Percentiles rank a stretch among this genome's conserved stretches.
Conservation (phyloP, 176 grass and related monocot genomes). For the Pontederia crassipes region DNA sequence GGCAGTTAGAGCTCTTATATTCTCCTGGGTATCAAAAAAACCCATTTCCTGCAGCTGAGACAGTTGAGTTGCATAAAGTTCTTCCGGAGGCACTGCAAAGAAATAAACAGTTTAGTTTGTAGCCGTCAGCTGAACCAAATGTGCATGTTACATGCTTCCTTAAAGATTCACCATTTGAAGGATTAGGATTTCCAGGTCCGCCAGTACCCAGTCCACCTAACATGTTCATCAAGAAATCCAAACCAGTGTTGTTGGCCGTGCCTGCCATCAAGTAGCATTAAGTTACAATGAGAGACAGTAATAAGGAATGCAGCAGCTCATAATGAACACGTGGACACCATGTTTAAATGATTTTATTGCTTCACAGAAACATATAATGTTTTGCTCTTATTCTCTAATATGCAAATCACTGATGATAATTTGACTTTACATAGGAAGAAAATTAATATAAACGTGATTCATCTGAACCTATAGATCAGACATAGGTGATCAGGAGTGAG, state of each 20-base stretch:
- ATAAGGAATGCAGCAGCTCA: not conserved
- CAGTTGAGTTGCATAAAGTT: slow-evolving; percentile 77
- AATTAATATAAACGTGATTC: too few species aligned
- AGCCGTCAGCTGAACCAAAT: not conserved
- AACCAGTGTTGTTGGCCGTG: slow-evolving; percentile 26
- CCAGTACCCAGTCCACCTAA: slow-evolving; percentile 84
- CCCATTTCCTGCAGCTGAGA: slow-evolving; percentile 96
- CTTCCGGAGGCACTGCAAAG: slow-evolving; percentile 68
- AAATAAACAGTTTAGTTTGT: slow-evolving; percentile 7
- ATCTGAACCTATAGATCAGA: too few species aligned
- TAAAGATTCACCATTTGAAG: slow-evolving; percentile 50
- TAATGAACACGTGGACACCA: not conserved
- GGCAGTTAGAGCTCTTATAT: slow-evolving; percentile 69
- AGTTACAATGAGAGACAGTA: not conserved
- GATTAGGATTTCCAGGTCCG: slow-evolving; percentile 48
- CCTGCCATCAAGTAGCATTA: slow-evolving; percentile 23
- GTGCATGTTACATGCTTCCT: not conserved
- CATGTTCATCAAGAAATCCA: slow-evolving; percentile 88
- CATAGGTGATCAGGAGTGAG: too few species aligned
- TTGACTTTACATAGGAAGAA: too few species aligned
- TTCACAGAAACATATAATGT: too few species aligned
- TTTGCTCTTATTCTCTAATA: too few species aligned
- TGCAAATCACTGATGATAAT: too few species aligned
- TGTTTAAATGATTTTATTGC: not conserved
- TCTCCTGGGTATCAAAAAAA: slow-evolving; percentile 76